Conservation (phyloP, 164 flowering plant genomes). For the Liriodendron chinense region DNA sequence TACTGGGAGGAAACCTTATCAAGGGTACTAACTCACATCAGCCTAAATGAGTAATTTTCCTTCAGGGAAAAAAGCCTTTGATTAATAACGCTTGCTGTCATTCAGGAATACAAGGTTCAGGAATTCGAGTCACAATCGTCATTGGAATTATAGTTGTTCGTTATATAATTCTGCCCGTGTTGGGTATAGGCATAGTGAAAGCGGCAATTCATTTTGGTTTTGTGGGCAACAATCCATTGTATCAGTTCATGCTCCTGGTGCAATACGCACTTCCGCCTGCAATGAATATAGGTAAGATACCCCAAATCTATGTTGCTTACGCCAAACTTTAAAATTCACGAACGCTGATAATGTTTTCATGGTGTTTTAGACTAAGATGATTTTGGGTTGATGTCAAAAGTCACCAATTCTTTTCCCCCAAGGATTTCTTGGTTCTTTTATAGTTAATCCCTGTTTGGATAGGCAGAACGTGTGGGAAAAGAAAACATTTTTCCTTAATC, state of each 20-base stretch:
- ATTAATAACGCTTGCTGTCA: not conserved
- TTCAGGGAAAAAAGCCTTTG: not conserved
- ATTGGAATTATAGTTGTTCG: conserved; percentile 50
- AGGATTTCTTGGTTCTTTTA: too few relatives aligned
- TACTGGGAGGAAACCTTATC: conserved; percentile 70
- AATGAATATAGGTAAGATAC: conserved; percentile 56
- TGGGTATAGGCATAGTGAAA: conserved; percentile 50
- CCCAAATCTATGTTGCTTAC: too few relatives aligned
- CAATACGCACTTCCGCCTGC: conserved; percentile 80
- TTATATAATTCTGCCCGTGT: conserved; percentile 47
- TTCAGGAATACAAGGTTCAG: conserved; percentile 49
- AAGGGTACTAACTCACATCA: conserved; percentile 35
- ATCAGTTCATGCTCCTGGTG: conserved; percentile 58
- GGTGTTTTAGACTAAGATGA: too few relatives aligned
- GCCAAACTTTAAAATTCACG: too few relatives aligned
- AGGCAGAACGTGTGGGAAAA: too few relatives aligned
- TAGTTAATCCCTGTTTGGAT: too few relatives aligned
- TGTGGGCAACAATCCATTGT: conserved; percentile 51
- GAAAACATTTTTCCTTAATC: too few relatives aligned
- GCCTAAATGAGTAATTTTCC: not conserved
- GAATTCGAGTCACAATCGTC: conserved; percentile 30
- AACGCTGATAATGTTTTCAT: too few relatives aligned
- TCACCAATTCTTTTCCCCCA: too few relatives aligned
- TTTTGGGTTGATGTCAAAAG: too few relatives aligned
- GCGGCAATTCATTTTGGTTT: conserved; percentile 46